phyloP scores from a whole-genome alignment of 306 rosid genomes.

The Cercis canadensis region DNA sequence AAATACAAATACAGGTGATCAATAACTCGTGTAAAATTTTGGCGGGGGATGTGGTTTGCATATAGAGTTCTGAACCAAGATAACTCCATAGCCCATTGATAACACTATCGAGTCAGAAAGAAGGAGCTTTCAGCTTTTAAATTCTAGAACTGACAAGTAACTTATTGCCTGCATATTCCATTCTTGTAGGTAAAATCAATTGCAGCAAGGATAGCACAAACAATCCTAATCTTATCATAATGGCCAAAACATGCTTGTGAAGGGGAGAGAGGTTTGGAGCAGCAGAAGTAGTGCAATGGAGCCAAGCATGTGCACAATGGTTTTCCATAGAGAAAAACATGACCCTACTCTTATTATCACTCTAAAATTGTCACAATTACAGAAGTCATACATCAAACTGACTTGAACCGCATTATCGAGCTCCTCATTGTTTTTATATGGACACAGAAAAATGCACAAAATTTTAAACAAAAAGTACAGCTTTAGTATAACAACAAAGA shows the following conservation, averaged over 20 bases:
- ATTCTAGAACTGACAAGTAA: no score
- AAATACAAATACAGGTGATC: no score
- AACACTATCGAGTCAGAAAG: no score
- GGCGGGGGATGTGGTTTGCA: no score
- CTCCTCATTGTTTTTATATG: slow-evolving; percentile 31
- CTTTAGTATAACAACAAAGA: slow-evolving; percentile 35
- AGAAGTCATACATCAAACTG: slow-evolving; percentile 34
- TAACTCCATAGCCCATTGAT: no score
- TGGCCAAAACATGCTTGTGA: no score
- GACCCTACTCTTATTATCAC: slow-evolving; percentile 30
- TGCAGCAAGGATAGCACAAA: background rate
- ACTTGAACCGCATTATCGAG: slow-evolving; percentile 31
- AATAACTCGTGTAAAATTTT: no score
- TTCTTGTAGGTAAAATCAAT: background rate
- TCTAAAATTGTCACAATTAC: slow-evolving; percentile 22
- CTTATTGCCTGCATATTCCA: no score
- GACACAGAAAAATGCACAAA: slow-evolving; percentile 41
- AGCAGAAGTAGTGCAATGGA: no score
- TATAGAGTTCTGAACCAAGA: no score
- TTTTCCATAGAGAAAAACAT: slow-evolving; percentile 8
- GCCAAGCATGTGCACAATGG: background rate
- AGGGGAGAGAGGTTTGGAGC: no score
- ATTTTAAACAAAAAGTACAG: slow-evolving; percentile 16
- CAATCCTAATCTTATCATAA: background rate
- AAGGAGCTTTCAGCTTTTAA: no score